Base-by-base conservation (phyloP, 257 asterid genomes). In the Misopates orontium region DNA sequence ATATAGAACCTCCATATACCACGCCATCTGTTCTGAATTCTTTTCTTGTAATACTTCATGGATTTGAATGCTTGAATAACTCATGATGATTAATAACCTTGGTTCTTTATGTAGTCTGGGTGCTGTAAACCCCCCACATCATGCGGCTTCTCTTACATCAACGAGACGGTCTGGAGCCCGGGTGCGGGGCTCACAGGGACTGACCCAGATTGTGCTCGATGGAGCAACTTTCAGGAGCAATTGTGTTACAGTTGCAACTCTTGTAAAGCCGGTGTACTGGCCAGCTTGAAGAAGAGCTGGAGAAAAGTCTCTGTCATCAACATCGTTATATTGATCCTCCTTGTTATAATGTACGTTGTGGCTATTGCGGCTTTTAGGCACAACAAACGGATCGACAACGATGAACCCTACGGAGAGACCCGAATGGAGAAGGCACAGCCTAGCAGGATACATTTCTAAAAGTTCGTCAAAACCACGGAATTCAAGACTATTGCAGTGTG, bases 121-220 rank as follows among this genome's bases (percentile, higher is more conserved):
- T 92, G 98, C 44, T 92, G 98, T 87, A 92, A 92, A 74, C 96
- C 98, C 15, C 98, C 94, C 0, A 84, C 96, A 14, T 82, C 80
- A 7, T 92, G 98, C 61, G 96, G 89, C 8, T 85, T 71, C 19
- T 60, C 50, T 4, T 89, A 85, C 77, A 53, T 72, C 20, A 92
- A 89, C 60, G 97, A 87, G 78, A 89, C 96, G 1, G 4, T 68
- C 10, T 89, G 98, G 98, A 60, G 0, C 8, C 16, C 60, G 0
- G 85, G 78, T 10, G 78, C 70, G 12, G 95, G 91, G 18, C 42
- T 58, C 23, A 64, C 25, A 0, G 89, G 86, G 55, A 22, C 4
- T 1, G 91, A 92, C 56, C 76, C 21, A 0, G 96, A 92, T 36
- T 89, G 97, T 22, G 8, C 4, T 2, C 70, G 70, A 52, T 92